Conservation (phyloP, 306 rosid species). For the Cicer arietinum region DNA sequence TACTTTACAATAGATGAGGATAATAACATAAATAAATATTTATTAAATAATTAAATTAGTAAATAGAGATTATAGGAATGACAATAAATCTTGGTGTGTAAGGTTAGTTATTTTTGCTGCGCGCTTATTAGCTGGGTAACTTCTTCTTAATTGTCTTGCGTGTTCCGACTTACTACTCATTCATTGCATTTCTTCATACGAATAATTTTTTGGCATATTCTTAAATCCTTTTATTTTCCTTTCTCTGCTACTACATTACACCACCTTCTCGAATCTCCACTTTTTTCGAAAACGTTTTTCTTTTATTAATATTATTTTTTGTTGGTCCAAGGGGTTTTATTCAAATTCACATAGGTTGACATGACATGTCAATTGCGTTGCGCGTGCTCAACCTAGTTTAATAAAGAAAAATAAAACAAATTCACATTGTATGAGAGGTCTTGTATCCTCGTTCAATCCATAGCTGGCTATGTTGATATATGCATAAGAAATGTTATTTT, state of each 20-base stretch:
- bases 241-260: not conserved
- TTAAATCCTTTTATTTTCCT: not conserved
- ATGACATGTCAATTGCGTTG: not conserved
- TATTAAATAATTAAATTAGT: not conserved
- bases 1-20: not conserved
- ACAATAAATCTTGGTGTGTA: not conserved
- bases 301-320: not conserved
- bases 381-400: not conserved
- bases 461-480: not conserved
- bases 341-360: not conserved
- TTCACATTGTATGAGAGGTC: not conserved
- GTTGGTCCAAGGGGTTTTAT: not conserved
- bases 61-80: not conserved
- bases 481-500: too few relatives aligned
- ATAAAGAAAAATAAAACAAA: too few relatives aligned
- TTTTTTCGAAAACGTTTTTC: not conserved
- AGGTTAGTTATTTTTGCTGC: not conserved
- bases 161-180: not conserved
- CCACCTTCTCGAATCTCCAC: not conserved
- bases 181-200: not conserved
- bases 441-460: not conserved
- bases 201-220: slow-evolving; percentile 13
- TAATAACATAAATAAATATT: not conserved
- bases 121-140: not conserved
- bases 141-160: not conserved